Conservation (phyloP, 1,139 yeast genomes). For the Lodderomyces oxycetoniae region DNA sequence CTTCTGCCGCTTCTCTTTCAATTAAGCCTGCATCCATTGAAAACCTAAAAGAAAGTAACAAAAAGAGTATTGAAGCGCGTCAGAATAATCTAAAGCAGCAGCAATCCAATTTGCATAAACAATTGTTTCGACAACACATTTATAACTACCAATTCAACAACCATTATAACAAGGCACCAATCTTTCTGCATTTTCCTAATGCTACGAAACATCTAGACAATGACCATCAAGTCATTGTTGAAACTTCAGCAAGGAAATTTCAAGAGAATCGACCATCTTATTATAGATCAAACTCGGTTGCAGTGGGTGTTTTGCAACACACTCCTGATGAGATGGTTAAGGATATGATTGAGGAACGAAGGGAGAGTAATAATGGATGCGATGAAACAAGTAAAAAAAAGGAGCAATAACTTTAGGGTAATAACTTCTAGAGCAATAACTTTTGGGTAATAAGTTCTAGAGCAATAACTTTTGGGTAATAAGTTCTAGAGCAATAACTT, state of each 20-base stretch:
- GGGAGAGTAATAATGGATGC: conserved; percentile 1
- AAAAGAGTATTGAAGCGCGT: background rate
- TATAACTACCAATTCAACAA: conserved; percentile 32
- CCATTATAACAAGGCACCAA: conserved; percentile 44
- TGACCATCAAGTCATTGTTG: conserved; percentile 26
- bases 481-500: too few species aligned
- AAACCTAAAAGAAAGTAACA: too few species aligned
- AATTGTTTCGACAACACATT: conserved; percentile 11
- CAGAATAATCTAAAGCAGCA: background rate
- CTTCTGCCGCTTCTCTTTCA: background rate
- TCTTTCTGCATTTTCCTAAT: conserved; percentile 34
- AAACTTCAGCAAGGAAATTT: conserved; percentile 19
- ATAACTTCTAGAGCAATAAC: too few species aligned
- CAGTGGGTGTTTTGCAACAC: conserved; percentile 37
- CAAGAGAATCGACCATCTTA: conserved; percentile 24
- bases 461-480: too few species aligned
- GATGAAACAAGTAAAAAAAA: too few species aligned
- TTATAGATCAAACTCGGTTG: conserved; percentile 39
- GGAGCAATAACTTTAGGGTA: too few species aligned
- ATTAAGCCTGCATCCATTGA: too few species aligned
- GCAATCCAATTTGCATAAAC: background rate
- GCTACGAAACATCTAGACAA: conserved; percentile 35
- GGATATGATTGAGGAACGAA: conserved; percentile 6
- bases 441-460: too few species aligned
- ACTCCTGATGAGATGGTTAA: conserved; percentile 3